phyloP scores from a whole-genome alignment of 2,329 filamentous ascomycete genomes.

The Beauveria varroae region DNA sequence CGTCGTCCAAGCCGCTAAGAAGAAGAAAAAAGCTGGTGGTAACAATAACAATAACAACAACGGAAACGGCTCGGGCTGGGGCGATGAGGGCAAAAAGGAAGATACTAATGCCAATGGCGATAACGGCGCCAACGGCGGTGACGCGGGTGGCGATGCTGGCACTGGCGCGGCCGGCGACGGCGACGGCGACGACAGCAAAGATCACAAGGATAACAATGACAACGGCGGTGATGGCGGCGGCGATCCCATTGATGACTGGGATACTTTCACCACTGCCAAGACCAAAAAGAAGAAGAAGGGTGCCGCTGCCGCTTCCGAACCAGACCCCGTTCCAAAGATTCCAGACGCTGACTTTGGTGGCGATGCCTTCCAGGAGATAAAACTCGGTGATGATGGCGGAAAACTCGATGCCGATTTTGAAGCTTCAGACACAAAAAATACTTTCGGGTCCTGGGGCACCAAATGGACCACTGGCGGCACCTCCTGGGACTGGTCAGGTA shows the following conservation, averaged over 20 bases:
- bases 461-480: slow-evolving; percentile 50
- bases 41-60: slow-evolving; percentile 9
- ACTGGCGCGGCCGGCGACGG: slow-evolving; percentile 18
- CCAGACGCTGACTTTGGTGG: slow-evolving; percentile 36
- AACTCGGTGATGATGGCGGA: slow-evolving; percentile 52
- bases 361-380: slow-evolving; percentile 58
- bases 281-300: slow-evolving; percentile 34
- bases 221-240: slow-evolving; percentile 25
- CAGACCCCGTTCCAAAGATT: slow-evolving; percentile 21
- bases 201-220: slow-evolving; percentile 13
- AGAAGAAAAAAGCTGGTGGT: slow-evolving; percentile 13
- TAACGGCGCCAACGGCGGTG: slow-evolving; percentile 15
- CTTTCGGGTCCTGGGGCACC: slow-evolving; percentile 52
- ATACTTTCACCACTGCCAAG: slow-evolving; percentile 18
- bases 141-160: slow-evolving; percentile 14
- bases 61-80: slow-evolving; percentile 7
- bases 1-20: slow-evolving; percentile 16
- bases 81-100: slow-evolving; percentile 12
- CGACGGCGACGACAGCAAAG: slow-evolving; percentile 14
- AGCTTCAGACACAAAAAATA: slow-evolving; percentile 34
- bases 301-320: slow-evolving; percentile 10
- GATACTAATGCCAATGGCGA: slow-evolving; percentile 3
- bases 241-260: slow-evolving; percentile 29
- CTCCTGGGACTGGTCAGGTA: slow-evolving; percentile 36
- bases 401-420: slow-evolving; percentile 50